Evolutionary conservation across 148 eudicot species (phyloP).

Genomic region (Vaccinium vitisidaea): DNA sequence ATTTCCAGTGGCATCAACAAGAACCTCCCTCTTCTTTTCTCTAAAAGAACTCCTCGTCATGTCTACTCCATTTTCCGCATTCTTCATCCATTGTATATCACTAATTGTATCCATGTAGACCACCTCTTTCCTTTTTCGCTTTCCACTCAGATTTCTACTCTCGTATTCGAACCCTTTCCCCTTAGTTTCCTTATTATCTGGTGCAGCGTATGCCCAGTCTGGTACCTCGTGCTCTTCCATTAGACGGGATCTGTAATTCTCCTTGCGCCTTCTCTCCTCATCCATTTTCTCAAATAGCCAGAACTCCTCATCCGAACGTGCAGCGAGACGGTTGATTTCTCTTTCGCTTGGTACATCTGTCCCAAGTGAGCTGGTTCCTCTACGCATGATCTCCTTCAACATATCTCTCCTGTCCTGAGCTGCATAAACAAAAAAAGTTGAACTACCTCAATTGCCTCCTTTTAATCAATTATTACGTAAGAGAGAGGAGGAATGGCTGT

Average conservation of each 20-base stretch:
- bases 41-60: slow-evolving; percentile 24
- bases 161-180: slow-evolving; percentile 81
- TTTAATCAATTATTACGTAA: too few relatives aligned
- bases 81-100: slow-evolving; percentile 70
- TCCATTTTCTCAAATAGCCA: slow-evolving; percentile 98
- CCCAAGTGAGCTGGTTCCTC: slow-evolving; percentile 90
- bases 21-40: slow-evolving; percentile 48
- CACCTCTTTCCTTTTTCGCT: slow-evolving; percentile 84
- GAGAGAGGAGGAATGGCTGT: too few relatives aligned
- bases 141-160: slow-evolving; percentile 63
- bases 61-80: slow-evolving; percentile 71
- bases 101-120: slow-evolving; percentile 73
- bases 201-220: slow-evolving; percentile 76
- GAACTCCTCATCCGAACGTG: slow-evolving; percentile 88
- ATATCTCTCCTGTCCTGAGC: slow-evolving; percentile 93
- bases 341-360: slow-evolving; percentile 95
- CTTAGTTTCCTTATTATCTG: slow-evolving; percentile 49
- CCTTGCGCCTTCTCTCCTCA: slow-evolving; percentile 77
- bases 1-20: slow-evolving; percentile 16
- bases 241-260: slow-evolving; percentile 80
- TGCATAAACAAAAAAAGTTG: slow-evolving; percentile 41
- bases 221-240: slow-evolving; percentile 95
- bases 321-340: slow-evolving; percentile 93
- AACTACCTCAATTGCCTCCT: not conserved
- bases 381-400: slow-evolving; percentile 97